These are phyloP conservation scores for Zygoascus flipseniorum DNA, from an alignment of 805 yeast species.

Conservation along the genomic window DNA sequence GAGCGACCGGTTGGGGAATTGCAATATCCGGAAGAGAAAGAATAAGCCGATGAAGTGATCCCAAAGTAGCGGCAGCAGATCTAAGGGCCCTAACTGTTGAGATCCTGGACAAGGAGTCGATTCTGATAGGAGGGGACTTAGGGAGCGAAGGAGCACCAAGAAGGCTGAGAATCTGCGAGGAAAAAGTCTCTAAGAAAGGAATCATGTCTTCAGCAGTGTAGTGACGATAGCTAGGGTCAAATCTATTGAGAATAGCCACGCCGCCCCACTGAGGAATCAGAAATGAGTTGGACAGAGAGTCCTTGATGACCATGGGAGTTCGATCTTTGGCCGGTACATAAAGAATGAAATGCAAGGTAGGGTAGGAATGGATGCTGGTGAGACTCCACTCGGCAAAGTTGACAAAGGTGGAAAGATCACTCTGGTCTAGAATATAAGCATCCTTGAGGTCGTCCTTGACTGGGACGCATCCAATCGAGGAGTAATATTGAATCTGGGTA, in stretches of 20 bases:
- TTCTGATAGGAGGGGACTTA: conserved; percentile 50
- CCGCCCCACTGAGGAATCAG: conserved; percentile 92
- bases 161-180: conserved; percentile 64
- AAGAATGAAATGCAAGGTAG: conserved; percentile 62
- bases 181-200: conserved; percentile 58
- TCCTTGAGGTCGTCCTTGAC: conserved; percentile 14
- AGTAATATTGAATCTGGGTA: conserved; percentile 68
- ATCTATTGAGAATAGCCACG: conserved; percentile 43
- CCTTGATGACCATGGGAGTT: conserved; percentile 42
- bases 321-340: conserved; percentile 49
- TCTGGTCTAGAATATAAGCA: conserved; percentile 33
- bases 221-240: conserved; percentile 13
- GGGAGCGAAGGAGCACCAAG: conserved; percentile 60
- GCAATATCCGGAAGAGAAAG: conserved; percentile 69
- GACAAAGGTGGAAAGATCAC: conserved; percentile 64
- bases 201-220: conserved; percentile 36
- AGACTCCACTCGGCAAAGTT: conserved; percentile 84
- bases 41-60: conserved; percentile 63
- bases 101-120: conserved; percentile 58
- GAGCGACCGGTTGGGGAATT: conserved; percentile 63
- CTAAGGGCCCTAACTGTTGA: conserved; percentile 50
- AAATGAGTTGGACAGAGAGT: conserved; percentile 46
- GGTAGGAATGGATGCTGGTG: conserved; percentile 46
- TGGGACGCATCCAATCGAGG: conserved; percentile 25
- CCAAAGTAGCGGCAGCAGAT: conserved; percentile 58